These are phyloP conservation scores for Stephanodiscus minutulus DNA, from an alignment of 108 stramenopile species.

Conservation along the genomic window DNA sequence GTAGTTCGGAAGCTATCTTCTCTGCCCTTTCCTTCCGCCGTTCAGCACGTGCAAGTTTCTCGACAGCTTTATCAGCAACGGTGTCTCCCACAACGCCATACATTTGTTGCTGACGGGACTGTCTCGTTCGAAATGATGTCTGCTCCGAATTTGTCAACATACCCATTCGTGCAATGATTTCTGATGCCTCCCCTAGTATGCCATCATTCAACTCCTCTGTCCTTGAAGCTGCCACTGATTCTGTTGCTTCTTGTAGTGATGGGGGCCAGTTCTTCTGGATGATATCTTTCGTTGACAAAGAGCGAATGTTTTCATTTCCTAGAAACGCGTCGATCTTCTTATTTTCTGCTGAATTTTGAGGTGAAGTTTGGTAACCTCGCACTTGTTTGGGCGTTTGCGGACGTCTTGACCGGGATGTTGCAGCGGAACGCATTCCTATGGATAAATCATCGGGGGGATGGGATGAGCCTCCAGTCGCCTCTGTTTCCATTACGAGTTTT, in stretches of 20 bases:
- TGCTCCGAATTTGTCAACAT: background rate
- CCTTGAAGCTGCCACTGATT: background rate
- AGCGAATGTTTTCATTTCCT: background rate
- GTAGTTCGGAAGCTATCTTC: slow-evolving; percentile 9
- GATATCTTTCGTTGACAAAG: slow-evolving; percentile 38
- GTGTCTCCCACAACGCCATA: background rate
- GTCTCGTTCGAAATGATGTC: background rate
- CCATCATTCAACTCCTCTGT: slow-evolving; percentile 10
- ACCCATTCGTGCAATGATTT: slow-evolving; percentile 19
- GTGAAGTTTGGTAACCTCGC: background rate
- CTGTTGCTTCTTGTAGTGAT: background rate
- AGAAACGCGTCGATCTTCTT: background rate
- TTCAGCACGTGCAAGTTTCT: slow-evolving; percentile 10
- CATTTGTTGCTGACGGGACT: background rate
- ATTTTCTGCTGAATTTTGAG: background rate
- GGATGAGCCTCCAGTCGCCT: background rate
- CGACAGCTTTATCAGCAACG: slow-evolving; percentile 1
- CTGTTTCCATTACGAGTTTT: slow-evolving; percentile 21
- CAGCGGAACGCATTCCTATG: background rate
- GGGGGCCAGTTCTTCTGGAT: slow-evolving; percentile 14
- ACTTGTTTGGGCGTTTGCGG: slow-evolving; percentile 15
- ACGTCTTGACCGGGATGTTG: slow-evolving; percentile 8
- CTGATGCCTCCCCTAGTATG: slow-evolving; percentile 7
- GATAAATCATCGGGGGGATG: background rate
- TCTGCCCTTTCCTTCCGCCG: slow-evolving; percentile 14